Base-by-base conservation (phyloP, 768 basidiomycete genomes). In the Kwoniella dendrophila region DNA sequence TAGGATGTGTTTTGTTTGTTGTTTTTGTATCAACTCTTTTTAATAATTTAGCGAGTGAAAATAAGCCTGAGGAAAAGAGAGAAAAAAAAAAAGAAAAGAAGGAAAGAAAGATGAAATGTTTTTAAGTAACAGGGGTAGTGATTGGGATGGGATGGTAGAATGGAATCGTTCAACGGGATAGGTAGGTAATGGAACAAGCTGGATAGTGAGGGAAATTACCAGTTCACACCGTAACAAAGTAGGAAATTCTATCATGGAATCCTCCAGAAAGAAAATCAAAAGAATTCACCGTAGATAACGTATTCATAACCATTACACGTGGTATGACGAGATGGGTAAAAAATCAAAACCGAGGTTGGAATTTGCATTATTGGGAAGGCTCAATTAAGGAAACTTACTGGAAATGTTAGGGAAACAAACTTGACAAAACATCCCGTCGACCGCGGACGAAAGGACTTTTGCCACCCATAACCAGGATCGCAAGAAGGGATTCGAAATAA, bases 181-280 rank as follows among this genome's bases (percentile, higher is more conserved):
- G 34, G 34, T 8, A 49, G 50, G 32, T n/a, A 26, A 36, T 33
- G 16, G 44, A 47, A 50, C 16, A 18, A 16, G 22, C 34, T 62
- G 60, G 60, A 62, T 20, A 22, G 38, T 44, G 30, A 41, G 53
- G 62, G 56, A 63, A 56, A 32, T 26, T 51, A 49, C 52, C 3
- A 50, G 59, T 33, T 11, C 20, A 16, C 52, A 54, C 59, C 33
- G 36, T 40, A 61, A 33, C 22, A 30, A 24, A n/a, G 34, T 34
- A 30, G 49, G 27, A 53, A 44, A 53, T 53, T 61, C 59, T 29
- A 54, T 36, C 49, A 61, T 61, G 59, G 59, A 61, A 61, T 45
- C 40, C 29, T 41, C 59, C 59, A 61, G 59, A 61, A 61, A 61
- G 43, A 54, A 40, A 38, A 7, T 14, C 20, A 43, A 11, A 6